phyloP scores from a whole-genome alignment of 1,139 yeast species.

The Candida albicans region DNA sequence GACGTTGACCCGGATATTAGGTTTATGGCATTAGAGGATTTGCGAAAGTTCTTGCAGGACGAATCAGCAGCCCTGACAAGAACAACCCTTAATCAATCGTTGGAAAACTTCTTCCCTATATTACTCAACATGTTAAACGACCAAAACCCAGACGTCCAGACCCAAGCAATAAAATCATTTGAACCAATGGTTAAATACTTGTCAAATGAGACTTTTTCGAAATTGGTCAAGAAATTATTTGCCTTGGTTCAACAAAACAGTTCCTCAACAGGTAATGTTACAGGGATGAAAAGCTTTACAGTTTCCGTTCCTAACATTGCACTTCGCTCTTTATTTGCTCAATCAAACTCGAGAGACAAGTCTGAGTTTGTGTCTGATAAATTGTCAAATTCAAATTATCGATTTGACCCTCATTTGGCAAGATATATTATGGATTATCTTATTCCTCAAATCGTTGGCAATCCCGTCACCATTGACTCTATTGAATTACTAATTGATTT shows the following conservation, averaged over 20 bases:
- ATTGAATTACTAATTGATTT: conserved; percentile 66
- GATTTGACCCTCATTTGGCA: conserved; percentile 15
- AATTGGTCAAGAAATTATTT: conserved; percentile 28
- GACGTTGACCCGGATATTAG: conserved; percentile 82
- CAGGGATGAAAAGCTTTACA: conserved; percentile 41
- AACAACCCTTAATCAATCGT: conserved; percentile 20
- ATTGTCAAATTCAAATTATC: conserved; percentile 16
- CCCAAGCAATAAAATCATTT: conserved; percentile 68
- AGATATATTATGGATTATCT: conserved; percentile 24
- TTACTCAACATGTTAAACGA: conserved; percentile 60
- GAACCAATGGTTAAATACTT: conserved; percentile 38
- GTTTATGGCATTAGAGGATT: conserved; percentile 84
- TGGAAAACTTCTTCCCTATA: conserved; percentile 47
- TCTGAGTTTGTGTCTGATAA: conserved; percentile 24
- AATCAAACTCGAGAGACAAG: conserved; percentile 15
- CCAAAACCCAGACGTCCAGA: conserved; percentile 72
- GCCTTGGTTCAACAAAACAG: conserved; percentile 18
- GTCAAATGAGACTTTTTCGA: conserved; percentile 23
- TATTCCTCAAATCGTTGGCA: conserved; percentile 20
- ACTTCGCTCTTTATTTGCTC: conserved; percentile 53
- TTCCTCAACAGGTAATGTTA: conserved; percentile 16
- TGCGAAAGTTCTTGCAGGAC: conserved; percentile 45
- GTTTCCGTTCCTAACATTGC: conserved; percentile 73
- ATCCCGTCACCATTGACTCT: conserved; percentile 51
- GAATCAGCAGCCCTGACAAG: conserved; percentile 21